Base-by-base conservation (phyloP, 306 rosid genomes). In the Nissolia schottii region DNA sequence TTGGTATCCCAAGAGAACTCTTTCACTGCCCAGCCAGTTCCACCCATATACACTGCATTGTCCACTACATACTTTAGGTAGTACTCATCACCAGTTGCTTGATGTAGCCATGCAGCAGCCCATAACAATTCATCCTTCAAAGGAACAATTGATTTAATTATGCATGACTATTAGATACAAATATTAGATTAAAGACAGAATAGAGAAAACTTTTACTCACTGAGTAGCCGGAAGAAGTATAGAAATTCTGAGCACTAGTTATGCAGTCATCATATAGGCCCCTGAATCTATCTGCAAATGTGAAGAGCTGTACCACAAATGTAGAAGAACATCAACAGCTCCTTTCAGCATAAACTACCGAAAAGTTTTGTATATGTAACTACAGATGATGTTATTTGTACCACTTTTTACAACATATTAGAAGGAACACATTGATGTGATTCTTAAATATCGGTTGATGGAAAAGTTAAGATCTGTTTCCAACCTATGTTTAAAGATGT, bases 1-100 rank as follows among this genome's bases (percentile, higher is more conserved):
- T 93, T 93, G 84, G 82, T 93, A 59, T 90, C 97, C 98, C 97
- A 93, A 68, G 97, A 93, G 84, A 93, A 93, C 57, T 93, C 97
- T 38, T 77, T 84, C 56, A 93, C 80, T 0, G 96, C 87, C 96
- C 89, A 90, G 4, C 98, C 98, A 10, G 93, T 90, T 74, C 98
- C 98, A 15, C 98, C 98, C 88, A 90, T 75, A 55, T 78, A 80
- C 35, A 81, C 80, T 19, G 88, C 93, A 46, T 88, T 88, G 83
- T 93, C 90, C 55, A 83, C 92, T 22, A 77, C 89, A 41, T 90
- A 93, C 62, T 90, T 84, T 67, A 93, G 79, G 90, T 90, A 90
- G 86, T 84, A 85, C 19, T 82, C 89, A 1, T 90, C 92, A 0
- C 83, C 77, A 15, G 93, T 93, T 64, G 97, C 97, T 71, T 70